phyloP scores from a whole-genome alignment of 129 eudicot genomes.

The Pittosporum tobira region DNA sequence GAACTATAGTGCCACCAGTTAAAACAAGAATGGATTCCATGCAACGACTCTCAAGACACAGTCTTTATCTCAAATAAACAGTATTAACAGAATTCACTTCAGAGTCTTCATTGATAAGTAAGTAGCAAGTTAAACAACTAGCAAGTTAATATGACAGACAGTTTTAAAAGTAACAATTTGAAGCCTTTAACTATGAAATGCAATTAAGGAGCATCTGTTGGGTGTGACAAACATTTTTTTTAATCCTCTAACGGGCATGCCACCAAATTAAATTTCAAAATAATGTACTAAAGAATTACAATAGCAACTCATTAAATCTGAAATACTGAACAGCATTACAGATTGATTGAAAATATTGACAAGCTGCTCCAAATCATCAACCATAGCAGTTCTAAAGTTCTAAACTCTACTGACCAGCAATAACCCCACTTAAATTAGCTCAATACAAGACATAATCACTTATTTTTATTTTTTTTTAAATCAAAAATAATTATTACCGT shows the following conservation, averaged over 20 bases:
- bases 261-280: background rate
- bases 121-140: too few relatives aligned
- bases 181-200: too few relatives aligned
- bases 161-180: too few relatives aligned
- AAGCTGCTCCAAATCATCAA: background rate
- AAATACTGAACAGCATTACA: background rate
- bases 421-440: background rate
- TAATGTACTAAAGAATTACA: background rate
- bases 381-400: background rate
- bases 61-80: background rate
- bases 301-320: too few relatives aligned
- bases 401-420: background rate
- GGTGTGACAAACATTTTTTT: too few relatives aligned
- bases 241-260: background rate
- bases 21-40: background rate
- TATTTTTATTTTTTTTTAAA: too few relatives aligned
- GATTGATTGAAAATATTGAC: background rate
- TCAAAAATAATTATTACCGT: background rate
- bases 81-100: too few relatives aligned
- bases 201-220: too few relatives aligned
- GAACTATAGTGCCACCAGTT: background rate
- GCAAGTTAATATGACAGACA: too few relatives aligned
- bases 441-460: background rate
- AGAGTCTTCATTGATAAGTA: too few relatives aligned
- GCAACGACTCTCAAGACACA: slow-evolving; percentile 3